phyloP scores from a whole-genome alignment of 1,139 yeast species.

The Hemisphaericaspora xylofermentans region DNA sequence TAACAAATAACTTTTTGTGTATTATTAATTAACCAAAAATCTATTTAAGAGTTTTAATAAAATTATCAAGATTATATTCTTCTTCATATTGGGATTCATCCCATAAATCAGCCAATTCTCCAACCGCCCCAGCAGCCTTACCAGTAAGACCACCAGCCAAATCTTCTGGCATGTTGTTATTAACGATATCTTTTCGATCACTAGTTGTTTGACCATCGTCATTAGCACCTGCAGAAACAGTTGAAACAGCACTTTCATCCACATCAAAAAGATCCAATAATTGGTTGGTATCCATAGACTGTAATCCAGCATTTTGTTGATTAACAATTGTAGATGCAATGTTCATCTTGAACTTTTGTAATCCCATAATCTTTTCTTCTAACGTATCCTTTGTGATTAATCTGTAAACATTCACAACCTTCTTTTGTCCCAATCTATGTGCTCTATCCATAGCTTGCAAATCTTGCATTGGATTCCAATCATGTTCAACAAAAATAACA shows the following conservation, averaged over 20 bases:
- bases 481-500: constrained; percentile 97
- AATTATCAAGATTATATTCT: constrained; percentile 90
- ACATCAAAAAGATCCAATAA: constrained; percentile 84
- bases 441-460: constrained; percentile 99
- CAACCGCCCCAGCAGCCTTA: constrained; percentile 70
- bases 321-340: constrained; percentile 95
- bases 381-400: constrained; percentile 88
- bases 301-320: constrained; percentile 92
- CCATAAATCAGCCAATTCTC: constrained; percentile 94
- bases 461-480: constrained; percentile 99
- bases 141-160: constrained; percentile 63
- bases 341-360: constrained; percentile 95
- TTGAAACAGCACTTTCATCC: constrained; percentile 50
- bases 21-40: neutral
- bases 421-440: constrained; percentile 95
- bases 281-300: constrained; percentile 96
- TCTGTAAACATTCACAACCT: constrained; percentile 93
- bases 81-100: constrained; percentile 95
- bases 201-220: constrained; percentile 24
- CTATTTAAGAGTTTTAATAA: constrained; percentile 70
- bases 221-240: constrained; percentile 27
- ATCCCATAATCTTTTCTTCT: constrained; percentile 97
- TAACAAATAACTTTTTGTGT: neutral
- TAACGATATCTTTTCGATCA: constrained; percentile 24
- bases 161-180: constrained; percentile 42